Base-by-base conservation (phyloP, 1,284 basidiomycete species). In the Apiotrichum sp. region DNA sequence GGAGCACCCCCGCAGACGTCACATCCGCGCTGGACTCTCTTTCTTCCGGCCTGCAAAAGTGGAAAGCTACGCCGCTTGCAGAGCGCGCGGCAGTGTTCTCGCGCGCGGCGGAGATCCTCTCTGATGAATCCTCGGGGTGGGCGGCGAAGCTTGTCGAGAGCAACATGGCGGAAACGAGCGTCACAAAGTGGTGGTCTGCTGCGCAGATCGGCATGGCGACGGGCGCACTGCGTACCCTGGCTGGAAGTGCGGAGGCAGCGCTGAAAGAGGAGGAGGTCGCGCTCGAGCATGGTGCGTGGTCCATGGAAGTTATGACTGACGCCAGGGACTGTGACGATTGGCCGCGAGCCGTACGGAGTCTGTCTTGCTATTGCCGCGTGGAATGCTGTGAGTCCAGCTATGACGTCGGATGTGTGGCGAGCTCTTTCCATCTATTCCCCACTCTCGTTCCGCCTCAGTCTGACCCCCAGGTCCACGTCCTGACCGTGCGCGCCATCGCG, bases 401-500 rank as follows among this genome's bases (percentile, higher is more conserved):
- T 14, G 6, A n/a, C 11, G 9, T 14, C 7, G 11, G 50, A 40
- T 47, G 13, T 9, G 8, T 13, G 22, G 22, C 22, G 22, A 22
- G 22, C 22, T 22, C 22, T 22, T 22, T 22, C 22, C 22, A 22
- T 22, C 22, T 22, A 22, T 22, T 22, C 22, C 22, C 22, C 22
- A 22, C 22, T 22, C 22, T 22, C 22, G 22, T 22, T 22, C 22
- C 22, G 22, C 22, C 22, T 22, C 22, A 22, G 22, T 22, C 22
- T 22, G 22, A 31, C 36, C n/a, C 4, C 4, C 36, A 48, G 47
- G 47, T 50, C 13, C 56, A 59, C 22, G 40, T 59, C 33, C 55
- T 65, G n/a, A 65, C 64, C 0, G 22, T 49, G 35, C 75, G 84
- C 11, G 80, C 83, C 0, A 73, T 83, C 40, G 73, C 78, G 4